phyloP scores from a whole-genome alignment of 495 filamentous ascomycete species.

The Aspergillus hancockii region DNA sequence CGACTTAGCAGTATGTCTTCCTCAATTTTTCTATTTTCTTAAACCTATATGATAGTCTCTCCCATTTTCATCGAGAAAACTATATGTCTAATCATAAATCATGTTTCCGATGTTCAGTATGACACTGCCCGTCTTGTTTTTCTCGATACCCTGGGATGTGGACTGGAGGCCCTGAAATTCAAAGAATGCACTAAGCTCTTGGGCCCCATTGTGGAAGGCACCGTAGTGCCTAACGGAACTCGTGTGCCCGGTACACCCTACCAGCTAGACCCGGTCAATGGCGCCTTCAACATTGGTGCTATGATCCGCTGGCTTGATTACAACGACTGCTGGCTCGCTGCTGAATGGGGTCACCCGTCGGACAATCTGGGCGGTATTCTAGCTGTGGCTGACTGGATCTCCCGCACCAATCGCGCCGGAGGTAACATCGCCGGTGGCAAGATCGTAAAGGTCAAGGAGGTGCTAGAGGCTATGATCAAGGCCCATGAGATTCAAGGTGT shows the following conservation, averaged over 20 bases:
- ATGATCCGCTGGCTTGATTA: slow-evolving; percentile 99
- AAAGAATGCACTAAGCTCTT: slow-evolving; percentile 93
- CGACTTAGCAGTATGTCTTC: slow-evolving; percentile 79
- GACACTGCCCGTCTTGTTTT: slow-evolving; percentile 89
- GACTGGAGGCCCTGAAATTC: slow-evolving; percentile 92
- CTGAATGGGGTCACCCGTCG: slow-evolving; percentile 97
- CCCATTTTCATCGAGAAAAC: not conserved
- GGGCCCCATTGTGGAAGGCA: slow-evolving; percentile 90
- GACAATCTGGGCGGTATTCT: slow-evolving; percentile 97
- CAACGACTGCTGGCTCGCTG: slow-evolving; percentile 99
- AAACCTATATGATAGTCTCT: not conserved
- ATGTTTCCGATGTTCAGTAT: slow-evolving; percentile 55
- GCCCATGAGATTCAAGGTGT: slow-evolving; percentile 99
- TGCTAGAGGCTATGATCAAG: slow-evolving; percentile 98
- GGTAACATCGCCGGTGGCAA: slow-evolving; percentile 84
- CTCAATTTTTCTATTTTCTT: not conserved
- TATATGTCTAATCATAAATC: not conserved
- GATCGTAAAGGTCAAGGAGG: slow-evolving; percentile 81
- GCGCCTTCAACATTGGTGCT: slow-evolving; percentile 97
- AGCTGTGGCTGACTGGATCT: slow-evolving; percentile 95
- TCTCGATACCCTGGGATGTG: slow-evolving; percentile 95
- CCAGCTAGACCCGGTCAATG: slow-evolving; percentile 91
- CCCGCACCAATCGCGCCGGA: slow-evolving; percentile 90
- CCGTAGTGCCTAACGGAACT: slow-evolving; percentile 88
- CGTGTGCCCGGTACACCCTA: slow-evolving; percentile 91